phyloP scores from a whole-genome alignment of 177 flowering plant genomes.

The Vitis hybrid region DNA sequence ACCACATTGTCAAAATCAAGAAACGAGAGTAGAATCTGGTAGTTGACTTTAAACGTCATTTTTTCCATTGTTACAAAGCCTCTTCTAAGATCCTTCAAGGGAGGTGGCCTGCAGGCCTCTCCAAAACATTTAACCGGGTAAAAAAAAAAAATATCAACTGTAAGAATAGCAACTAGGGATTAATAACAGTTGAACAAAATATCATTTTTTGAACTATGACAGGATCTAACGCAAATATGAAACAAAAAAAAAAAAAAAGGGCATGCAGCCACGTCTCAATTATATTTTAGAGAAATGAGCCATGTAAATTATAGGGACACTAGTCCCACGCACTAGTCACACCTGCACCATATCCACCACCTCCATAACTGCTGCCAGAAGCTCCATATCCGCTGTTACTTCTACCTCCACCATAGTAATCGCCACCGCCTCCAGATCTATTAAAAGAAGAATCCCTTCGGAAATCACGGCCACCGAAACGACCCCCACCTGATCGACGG shows the following conservation, averaged over 20 bases:
- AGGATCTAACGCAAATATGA: not conserved
- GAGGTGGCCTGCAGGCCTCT: not conserved
- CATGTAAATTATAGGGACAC: not conserved
- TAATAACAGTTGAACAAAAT: not conserved
- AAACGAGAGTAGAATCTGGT: not conserved
- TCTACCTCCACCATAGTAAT: too few relatives aligned
- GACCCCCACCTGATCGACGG: too few relatives aligned
- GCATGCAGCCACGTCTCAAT: not conserved
- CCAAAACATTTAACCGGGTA: not conserved
- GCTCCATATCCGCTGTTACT: too few relatives aligned
- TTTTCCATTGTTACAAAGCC: not conserved
- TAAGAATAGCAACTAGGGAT: not conserved
- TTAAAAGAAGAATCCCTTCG: too few relatives aligned
- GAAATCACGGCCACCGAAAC: too few relatives aligned
- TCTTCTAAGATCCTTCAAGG: not conserved
- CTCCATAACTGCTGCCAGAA: not conserved
- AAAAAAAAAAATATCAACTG: not conserved
- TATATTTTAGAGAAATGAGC: not conserved
- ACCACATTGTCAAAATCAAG: not conserved
- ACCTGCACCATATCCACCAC: not conserved
- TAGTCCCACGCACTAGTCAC: constrained; percentile 1
- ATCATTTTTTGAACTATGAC: not conserved
- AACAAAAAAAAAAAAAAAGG: not conserved
- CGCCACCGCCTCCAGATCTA: too few relatives aligned
- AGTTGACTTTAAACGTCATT: not conserved